Conservation (phyloP, 345 rosid species). For the Eucalyptus sideroxylon region DNA sequence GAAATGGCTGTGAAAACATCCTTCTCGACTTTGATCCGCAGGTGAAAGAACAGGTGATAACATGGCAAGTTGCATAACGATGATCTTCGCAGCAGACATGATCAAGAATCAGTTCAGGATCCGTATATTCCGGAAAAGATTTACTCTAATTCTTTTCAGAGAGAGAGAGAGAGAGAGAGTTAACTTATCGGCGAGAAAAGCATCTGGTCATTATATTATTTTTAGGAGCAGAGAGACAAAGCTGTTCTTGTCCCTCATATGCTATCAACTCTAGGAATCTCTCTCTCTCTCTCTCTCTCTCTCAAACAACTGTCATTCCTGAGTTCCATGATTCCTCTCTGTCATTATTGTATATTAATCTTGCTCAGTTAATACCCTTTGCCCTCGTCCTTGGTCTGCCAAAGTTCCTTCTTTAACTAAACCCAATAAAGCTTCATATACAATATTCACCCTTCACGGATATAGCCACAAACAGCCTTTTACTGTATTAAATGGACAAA, state of each 20-base stretch:
- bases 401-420: conserved; percentile 24
- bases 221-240: not conserved
- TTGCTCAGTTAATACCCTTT: not conserved
- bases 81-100: not conserved
- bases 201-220: not conserved
- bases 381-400: conserved; percentile 2
- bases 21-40: not conserved
- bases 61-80: not conserved
- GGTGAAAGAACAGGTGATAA: not conserved
- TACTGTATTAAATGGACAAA: not conserved
- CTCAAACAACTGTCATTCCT: not conserved
- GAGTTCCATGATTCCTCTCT: not conserved
- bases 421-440: conserved; percentile 22
- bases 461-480: conserved; percentile 39
- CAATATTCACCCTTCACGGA: conserved; percentile 3
- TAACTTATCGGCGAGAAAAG: not conserved
- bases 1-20: not conserved
- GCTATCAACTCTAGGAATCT: not conserved
- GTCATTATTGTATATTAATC: not conserved
- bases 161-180: not conserved
- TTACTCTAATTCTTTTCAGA: not conserved
- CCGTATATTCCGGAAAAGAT: not conserved
- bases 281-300: not conserved
- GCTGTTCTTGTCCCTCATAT: not conserved
- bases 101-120: not conserved